These are phyloP conservation scores for Xylaria scruposa DNA, from an alignment of 495 filamentous ascomycete species.

Conservation along the genomic window DNA sequence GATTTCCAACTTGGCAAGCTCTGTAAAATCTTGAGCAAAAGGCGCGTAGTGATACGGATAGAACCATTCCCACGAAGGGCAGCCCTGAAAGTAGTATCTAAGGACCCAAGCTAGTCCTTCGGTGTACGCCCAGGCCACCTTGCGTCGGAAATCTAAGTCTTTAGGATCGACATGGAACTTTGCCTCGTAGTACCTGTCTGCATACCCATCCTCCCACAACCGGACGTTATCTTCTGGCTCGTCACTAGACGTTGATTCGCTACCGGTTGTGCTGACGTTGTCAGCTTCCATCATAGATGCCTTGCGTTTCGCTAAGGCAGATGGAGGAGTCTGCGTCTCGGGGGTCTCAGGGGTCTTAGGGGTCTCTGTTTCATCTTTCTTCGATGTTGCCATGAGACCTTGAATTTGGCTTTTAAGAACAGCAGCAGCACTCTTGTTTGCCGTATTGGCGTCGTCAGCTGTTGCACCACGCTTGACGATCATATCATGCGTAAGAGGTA, in stretches of 20 bases:
- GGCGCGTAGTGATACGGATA: conserved; percentile 99
- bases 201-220: conserved; percentile 95
- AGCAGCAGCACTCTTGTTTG: conserved; percentile 94
- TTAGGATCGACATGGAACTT: conserved; percentile 89
- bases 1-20: conserved; percentile 78
- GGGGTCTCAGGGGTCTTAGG: not conserved
- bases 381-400: conserved; percentile 45
- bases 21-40: conserved; percentile 93
- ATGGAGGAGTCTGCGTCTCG: conserved; percentile 43
- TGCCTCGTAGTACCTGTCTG: conserved; percentile 94
- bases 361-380: conserved; percentile 30
- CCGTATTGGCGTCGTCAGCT: conserved; percentile 76
- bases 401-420: conserved; percentile 83
- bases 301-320: conserved; percentile 62
- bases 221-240: conserved; percentile 76
- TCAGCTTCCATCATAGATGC: conserved; percentile 66
- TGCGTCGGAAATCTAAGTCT: conserved; percentile 84
- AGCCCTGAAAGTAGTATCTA: conserved; percentile 96
- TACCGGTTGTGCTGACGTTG: conserved; percentile 56
- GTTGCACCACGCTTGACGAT: conserved; percentile 75
- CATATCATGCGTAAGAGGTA: conserved; percentile 84
- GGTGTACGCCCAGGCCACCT: conserved; percentile 93
- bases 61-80: conserved; percentile 98
- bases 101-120: conserved; percentile 98
- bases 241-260: conserved; percentile 52